A percentile compares a stretch with the other conserved stretches of the same genome.
Conservation (phyloP, 2,329 filamentous ascomycete species). For the Aspergillus pseudoglaucus region DNA sequence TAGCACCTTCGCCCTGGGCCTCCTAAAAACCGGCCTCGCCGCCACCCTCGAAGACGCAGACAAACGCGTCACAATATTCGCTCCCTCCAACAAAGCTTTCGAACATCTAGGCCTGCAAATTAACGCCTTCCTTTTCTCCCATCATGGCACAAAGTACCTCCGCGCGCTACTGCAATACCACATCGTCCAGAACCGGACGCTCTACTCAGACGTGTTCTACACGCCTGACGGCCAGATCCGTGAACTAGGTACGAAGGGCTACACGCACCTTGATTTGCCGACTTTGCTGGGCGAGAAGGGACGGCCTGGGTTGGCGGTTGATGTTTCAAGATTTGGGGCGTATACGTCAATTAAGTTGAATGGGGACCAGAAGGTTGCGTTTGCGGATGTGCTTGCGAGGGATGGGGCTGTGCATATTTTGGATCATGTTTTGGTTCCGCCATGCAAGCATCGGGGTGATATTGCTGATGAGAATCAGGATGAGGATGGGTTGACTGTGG, state of each 20-base stretch:
- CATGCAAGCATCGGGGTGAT: constrained; percentile 42
- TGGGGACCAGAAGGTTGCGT: constrained; percentile 57
- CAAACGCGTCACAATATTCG: constrained; percentile 71
- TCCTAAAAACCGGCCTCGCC: constrained; percentile 66
- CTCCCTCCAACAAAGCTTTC: constrained; percentile 77
- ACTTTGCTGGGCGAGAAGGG: constrained; percentile 57
- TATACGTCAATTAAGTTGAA: constrained; percentile 70
- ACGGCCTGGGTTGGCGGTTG: constrained; percentile 57
- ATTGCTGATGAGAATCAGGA: constrained; percentile 3
- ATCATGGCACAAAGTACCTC: constrained; percentile 66
- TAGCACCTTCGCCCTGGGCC: constrained; percentile 69
- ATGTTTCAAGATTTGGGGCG: constrained; percentile 62
- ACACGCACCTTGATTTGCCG: constrained; percentile 52
- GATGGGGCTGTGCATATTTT: constrained; percentile 82
- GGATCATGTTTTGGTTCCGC: constrained; percentile 67
- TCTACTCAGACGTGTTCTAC: constrained; percentile 68
- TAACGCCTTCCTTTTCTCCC: constrained; percentile 82
- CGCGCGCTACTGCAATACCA: constrained; percentile 74
- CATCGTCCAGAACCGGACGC: constrained; percentile 63
- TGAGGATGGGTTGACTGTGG: constrained; percentile 12
- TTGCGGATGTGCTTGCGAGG: constrained; percentile 64
- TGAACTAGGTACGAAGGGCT: constrained; percentile 32
- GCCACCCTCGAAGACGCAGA: constrained; percentile 49
- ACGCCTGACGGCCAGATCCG: constrained; percentile 48
- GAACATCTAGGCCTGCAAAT: constrained; percentile 61